Conservation (phyloP, 257 asterid genomes). For the Fraxinus americana region DNA sequence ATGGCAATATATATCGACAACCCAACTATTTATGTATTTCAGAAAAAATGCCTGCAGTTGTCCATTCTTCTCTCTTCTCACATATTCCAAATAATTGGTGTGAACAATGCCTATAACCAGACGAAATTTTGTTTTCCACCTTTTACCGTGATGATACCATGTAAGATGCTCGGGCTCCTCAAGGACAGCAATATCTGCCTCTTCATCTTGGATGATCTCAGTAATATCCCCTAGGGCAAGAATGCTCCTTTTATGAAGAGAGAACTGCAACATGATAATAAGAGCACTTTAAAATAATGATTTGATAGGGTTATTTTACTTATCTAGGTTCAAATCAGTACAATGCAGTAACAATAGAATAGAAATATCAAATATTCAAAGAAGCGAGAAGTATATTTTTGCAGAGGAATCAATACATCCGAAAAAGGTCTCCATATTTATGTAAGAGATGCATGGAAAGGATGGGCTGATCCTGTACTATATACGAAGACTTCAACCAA, state of each 20-base stretch:
- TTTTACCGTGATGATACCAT: slow-evolving; percentile 97
- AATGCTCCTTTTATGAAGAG: slow-evolving; percentile 83
- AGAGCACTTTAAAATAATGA: slow-evolving; percentile 9
- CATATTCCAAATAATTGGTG: slow-evolving; percentile 90
- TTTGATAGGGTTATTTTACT: slow-evolving; percentile 2
- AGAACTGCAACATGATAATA: slow-evolving; percentile 59
- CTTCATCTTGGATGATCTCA: slow-evolving; percentile 82
- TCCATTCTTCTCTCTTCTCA: slow-evolving; percentile 88
- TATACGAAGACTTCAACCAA: background rate
- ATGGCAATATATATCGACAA: slow-evolving; percentile 87
- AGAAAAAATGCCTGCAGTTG: slow-evolving; percentile 68
- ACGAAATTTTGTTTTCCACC: slow-evolving; percentile 88
- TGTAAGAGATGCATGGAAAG: background rate
- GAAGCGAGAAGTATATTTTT: slow-evolving; percentile 11
- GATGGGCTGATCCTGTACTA: background rate
- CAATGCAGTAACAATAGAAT: slow-evolving; percentile 17
- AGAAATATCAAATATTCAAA: background rate
- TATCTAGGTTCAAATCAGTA: background rate
- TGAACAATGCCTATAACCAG: slow-evolving; percentile 90
- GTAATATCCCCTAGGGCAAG: slow-evolving; percentile 94
- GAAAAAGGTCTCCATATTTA: background rate
- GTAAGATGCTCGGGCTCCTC: slow-evolving; percentile 99
- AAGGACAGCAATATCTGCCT: slow-evolving; percentile 92
- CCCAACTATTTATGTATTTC: slow-evolving; percentile 90
- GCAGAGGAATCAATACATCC: background rate